Evolutionary conservation across 1,284 basidiomycete species (phyloP).

Genomic region (Malassezia equina): DNA sequence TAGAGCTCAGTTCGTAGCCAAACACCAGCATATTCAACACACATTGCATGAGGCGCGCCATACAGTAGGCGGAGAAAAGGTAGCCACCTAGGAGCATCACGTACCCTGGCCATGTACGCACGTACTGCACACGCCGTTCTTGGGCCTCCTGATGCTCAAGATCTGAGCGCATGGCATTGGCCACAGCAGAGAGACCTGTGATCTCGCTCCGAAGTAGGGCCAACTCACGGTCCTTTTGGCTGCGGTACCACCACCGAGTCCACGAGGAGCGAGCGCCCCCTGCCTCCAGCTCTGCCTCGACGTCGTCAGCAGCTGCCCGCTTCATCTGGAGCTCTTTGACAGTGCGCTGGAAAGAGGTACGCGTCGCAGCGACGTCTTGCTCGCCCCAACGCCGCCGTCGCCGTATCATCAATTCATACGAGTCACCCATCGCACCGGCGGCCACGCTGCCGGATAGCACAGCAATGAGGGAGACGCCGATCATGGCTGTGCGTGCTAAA

Average conservation of each 20-base stretch:
- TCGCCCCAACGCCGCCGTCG: slow-evolving; percentile 18
- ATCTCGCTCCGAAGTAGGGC: slow-evolving; percentile 47
- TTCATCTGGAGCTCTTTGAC: slow-evolving; percentile 24
- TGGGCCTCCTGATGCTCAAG: slow-evolving; percentile 38
- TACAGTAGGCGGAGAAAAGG: slow-evolving; percentile 49
- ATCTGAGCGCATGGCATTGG: slow-evolving; percentile 48
- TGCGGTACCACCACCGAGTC: slow-evolving; percentile 16
- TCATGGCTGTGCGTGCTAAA: slow-evolving; percentile 46
- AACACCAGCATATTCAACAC: slow-evolving; percentile 26
- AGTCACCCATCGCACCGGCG: slow-evolving; percentile 49
- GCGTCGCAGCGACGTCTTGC: slow-evolving; percentile 19
- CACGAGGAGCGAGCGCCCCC: slow-evolving; percentile 3
- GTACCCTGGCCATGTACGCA: slow-evolving; percentile 42
- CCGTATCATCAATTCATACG: slow-evolving; percentile 42
- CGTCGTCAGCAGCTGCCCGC: slow-evolving; percentile 14
- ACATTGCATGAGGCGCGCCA: slow-evolving; percentile 25
- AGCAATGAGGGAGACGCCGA: slow-evolving; percentile 50
- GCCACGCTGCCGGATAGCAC: slow-evolving; percentile 49
- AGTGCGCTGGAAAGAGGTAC: slow-evolving; percentile 24
- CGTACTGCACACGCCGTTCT: slow-evolving; percentile 43
- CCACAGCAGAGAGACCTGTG: slow-evolving; percentile 48
- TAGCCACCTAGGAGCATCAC: slow-evolving; percentile 43
- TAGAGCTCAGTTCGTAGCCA: slow-evolving; percentile 31
- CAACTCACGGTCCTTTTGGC: slow-evolving; percentile 30
- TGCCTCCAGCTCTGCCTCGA: slow-evolving; percentile 3